A percentile compares a stretch with the other conserved stretches of the same genome.
Conservation (phyloP, 2,329 filamentous ascomycete species). For the Fusarium algeriense region DNA sequence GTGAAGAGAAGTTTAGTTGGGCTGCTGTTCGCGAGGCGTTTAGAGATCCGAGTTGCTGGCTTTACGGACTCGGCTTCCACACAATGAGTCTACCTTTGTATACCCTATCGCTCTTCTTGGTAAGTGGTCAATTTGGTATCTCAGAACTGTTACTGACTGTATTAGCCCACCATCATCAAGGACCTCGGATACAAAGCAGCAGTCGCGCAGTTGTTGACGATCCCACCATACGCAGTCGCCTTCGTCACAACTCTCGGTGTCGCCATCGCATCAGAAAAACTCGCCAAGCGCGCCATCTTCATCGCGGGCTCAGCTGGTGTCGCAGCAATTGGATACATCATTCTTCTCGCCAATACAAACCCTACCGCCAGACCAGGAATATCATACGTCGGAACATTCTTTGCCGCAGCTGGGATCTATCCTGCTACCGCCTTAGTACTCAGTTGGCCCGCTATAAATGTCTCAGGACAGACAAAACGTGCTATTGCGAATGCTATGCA, state of each 20-base stretch:
- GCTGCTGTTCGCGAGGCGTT: conserved; percentile 71
- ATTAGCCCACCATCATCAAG: conserved; percentile 64
- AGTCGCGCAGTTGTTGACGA: conserved; percentile 68
- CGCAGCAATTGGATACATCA: conserved; percentile 72
- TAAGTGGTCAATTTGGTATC: conserved; percentile 45
- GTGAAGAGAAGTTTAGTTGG: conserved; percentile 78
- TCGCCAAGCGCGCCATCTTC: conserved; percentile 70
- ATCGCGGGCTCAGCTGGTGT: conserved; percentile 69
- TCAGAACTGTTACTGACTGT: fast-evolving
- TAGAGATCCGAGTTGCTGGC: conserved; percentile 76
- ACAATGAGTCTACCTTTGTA: conserved; percentile 76
- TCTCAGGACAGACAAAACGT: conserved; percentile 77
- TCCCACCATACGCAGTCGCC: conserved; percentile 73
- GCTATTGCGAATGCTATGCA: conserved; percentile 77
- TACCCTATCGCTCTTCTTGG: conserved; percentile 66
- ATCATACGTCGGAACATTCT: conserved; percentile 71
- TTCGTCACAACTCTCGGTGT: conserved; percentile 69
- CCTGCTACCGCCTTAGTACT: conserved; percentile 72
- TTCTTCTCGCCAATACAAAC: conserved; percentile 65
- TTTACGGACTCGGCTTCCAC: conserved; percentile 79
- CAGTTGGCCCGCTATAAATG: conserved; percentile 79
- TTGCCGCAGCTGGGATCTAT: conserved; percentile 76
- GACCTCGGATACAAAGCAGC: conserved; percentile 66
- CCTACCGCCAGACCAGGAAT: conserved; percentile 64
- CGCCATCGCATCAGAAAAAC: conserved; percentile 71